Percentiles rank a stretch among this genome's conserved stretches.
Conservation (phyloP, 1,139 yeast genomes). For the Tardiomyces digboiensis region DNA sequence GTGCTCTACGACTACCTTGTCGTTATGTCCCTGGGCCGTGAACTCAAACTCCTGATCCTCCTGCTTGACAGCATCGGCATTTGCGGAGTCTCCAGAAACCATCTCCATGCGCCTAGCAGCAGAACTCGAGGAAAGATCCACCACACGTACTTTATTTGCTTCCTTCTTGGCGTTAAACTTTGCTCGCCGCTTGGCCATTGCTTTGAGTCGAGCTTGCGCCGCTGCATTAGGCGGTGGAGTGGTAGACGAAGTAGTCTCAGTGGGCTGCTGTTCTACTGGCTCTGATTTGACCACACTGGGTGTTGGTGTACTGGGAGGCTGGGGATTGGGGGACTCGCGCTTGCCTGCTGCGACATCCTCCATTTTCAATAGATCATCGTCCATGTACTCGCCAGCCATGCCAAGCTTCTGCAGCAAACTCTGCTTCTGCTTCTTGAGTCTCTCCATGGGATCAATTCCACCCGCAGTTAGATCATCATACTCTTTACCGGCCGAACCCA, state of each 20-base stretch:
- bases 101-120: constrained; percentile 46
- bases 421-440: constrained; percentile 31
- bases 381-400: constrained; percentile 33
- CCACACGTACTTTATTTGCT: constrained; percentile 43
- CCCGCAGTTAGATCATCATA: constrained; percentile 27
- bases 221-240: constrained; percentile 28
- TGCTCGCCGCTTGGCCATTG: constrained; percentile 90
- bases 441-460: constrained; percentile 31
- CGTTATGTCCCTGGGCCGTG: constrained; percentile 69
- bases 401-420: constrained; percentile 33
- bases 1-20: constrained; percentile 76
- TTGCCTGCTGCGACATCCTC: constrained; percentile 25
- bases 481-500: constrained; percentile 58
- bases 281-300: constrained; percentile 9
- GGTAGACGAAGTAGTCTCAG: constrained; percentile 9
- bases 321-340: neutral
- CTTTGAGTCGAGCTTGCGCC: constrained; percentile 77
- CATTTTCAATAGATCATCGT: constrained; percentile 24
- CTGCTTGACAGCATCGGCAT: constrained; percentile 6
- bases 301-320: constrained; percentile 5
- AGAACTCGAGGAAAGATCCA: constrained; percentile 73
- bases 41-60: constrained; percentile 10
- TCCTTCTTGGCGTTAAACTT: constrained; percentile 66
- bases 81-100: constrained; percentile 5
- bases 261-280: constrained; percentile 9